These are phyloP conservation scores for Tulasnella sp. DNA, from an alignment of 768 basidiomycete species.

Conservation along the genomic window DNA sequence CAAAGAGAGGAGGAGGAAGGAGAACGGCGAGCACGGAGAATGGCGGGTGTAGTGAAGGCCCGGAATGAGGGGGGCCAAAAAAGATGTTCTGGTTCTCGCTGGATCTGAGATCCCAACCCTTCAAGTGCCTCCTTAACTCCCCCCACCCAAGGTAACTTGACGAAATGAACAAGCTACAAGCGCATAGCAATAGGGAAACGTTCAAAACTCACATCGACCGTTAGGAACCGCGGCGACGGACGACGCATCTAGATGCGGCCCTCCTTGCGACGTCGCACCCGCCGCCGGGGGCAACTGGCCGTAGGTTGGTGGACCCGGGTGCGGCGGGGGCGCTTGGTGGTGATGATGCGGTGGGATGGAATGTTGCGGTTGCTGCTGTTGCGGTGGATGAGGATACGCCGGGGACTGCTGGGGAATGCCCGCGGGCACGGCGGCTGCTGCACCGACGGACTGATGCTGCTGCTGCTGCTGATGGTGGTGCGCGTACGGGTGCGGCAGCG, in stretches of 20 bases:
- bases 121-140: neutral
- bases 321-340: conserved; percentile 38
- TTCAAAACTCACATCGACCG: neutral
- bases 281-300: neutral
- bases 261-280: neutral
- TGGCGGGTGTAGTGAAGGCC: conserved; percentile 3
- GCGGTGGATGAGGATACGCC: conserved; percentile 38
- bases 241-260: neutral
- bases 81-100: neutral
- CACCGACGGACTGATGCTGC: neutral
- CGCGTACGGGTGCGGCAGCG: neutral
- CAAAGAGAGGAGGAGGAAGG: neutral
- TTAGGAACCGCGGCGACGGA: neutral
- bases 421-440: neutral
- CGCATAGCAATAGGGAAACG: neutral
- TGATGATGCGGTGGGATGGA: conserved; percentile 25
- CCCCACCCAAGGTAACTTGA: conserved; percentile 8
- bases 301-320: conserved; percentile 39
- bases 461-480: conserved; percentile 16
- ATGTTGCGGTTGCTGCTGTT: conserved; percentile 37
- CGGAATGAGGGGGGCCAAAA: neutral
- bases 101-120: neutral
- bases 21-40: neutral
- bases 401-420: conserved; percentile 38
- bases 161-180: neutral